Evolutionary conservation across 257 asterid genomes (phyloP).

Genomic region (Nicotiana tabacum): DNA sequence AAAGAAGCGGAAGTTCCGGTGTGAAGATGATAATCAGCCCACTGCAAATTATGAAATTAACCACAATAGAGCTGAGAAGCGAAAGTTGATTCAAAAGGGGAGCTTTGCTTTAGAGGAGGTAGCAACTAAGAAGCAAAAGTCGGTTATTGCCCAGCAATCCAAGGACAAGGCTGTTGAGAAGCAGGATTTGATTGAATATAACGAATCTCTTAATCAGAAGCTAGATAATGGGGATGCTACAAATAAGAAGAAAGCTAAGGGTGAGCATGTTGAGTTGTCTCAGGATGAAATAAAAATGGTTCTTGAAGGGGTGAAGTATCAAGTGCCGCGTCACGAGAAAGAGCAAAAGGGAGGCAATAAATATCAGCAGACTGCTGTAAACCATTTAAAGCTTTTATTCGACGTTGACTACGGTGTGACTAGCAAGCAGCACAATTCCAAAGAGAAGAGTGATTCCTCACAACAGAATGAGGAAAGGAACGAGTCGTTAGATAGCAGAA

Average conservation of each 20-base stretch:
- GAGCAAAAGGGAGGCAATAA: not conserved
- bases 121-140: slow-evolving; percentile 10
- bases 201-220: not conserved
- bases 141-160: not conserved
- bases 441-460: not conserved
- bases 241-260: not conserved
- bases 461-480: not conserved
- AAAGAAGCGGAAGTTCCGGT: not conserved
- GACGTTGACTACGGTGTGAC: not conserved
- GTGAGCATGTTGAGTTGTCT: not conserved
- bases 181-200: not conserved
- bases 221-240: not conserved
- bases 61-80: slow-evolving; percentile 19
- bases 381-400: slow-evolving; percentile 10
- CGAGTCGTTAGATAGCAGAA: not conserved
- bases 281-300: not conserved
- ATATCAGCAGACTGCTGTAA: not conserved
- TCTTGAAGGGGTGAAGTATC: not conserved
- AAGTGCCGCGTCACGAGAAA: not conserved
- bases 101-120: not conserved
- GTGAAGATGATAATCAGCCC: slow-evolving; percentile 11
- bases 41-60: slow-evolving; percentile 10
- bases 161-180: not conserved
- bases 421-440: slow-evolving; percentile 2
- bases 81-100: not conserved